Evolutionary conservation across 257 asterid species (phyloP), one percentile per base, ranked within the genome.

Genomic region (Rehmannia glutinosa): DNA sequence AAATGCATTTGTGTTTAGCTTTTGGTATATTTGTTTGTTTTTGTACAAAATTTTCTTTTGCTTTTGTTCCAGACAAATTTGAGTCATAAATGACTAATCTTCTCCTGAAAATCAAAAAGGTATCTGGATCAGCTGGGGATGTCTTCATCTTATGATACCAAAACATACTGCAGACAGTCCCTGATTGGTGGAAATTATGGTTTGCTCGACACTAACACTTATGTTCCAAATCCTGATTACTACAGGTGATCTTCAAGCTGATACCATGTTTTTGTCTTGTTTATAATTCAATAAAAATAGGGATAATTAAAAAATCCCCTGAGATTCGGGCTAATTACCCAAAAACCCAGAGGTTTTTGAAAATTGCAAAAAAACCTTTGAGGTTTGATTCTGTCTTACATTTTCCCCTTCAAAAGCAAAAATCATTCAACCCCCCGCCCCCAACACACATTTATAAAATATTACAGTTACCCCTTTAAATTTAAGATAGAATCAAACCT

Each of bases 111-210:
- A 38, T 45, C 21, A 61, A 66, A 27, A 64, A 90, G 97, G 97
- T 92, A 87, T 47, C 73, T 92, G 66, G 97, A 92, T 84, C 96
- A 90, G 85, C 84, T 92, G 67, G 97, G 95, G 66, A 87, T 87
- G 98, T 54, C 97, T 61, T 77, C 98, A 21, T 53, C 81, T 33
- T 84, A 78, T 62, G 83, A 90, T 45, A 68, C 94, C 8, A 92
- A 92, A 78, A 72, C 89, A 58, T 92, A 90, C 75, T 92, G 98
- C 82, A 80, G 98, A 62, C 98, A 92, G 76, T 68, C 97, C 7
- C 68, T 92, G 68, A 77, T 87, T 42, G 98, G 98, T 30, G 98
- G 98, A 61, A 90, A 90, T 83, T 92, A 92, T 63, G 95, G 98
- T 53, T 75, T 92, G 50, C 91, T 92, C 43, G 73, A 90, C 71